Evolutionary conservation across 805 yeast genomes (phyloP).

Genomic region (Ogataea nitratoaversa): DNA sequence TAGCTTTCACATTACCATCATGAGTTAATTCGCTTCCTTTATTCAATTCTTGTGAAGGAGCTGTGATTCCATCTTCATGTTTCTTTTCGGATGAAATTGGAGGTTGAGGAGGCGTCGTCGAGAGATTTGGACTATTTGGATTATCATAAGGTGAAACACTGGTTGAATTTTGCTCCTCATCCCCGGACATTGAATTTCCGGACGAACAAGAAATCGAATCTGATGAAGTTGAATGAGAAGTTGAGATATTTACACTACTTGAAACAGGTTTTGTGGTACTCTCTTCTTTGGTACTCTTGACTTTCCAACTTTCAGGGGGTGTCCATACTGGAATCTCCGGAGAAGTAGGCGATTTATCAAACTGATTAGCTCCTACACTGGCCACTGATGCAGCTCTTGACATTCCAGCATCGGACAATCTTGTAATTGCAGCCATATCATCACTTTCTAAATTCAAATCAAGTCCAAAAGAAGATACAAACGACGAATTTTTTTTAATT

Average conservation of each 20-base stretch:
- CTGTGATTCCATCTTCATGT: too few species aligned
- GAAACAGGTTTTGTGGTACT: constrained; percentile 1
- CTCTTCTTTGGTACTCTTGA: constrained; percentile 30
- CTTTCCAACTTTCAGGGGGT: constrained; percentile 64
- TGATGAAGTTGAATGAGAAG: constrained; percentile 15
- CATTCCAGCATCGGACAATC: constrained; percentile 14
- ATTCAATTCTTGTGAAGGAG: too few species aligned
- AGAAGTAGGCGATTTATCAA: too few species aligned
- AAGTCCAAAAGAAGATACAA: constrained; percentile 14
- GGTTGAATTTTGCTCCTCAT: background rate
- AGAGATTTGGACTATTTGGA: constrained; percentile 8
- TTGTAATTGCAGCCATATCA: constrained; percentile 19
- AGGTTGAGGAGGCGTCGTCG: constrained; percentile 6
- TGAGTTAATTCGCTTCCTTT: too few species aligned
- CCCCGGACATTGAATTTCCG: constrained; percentile 8
- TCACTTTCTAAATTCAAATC: constrained; percentile 23
- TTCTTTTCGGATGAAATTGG: too few species aligned
- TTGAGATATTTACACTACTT: constrained; percentile 10
- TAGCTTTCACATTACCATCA: too few species aligned
- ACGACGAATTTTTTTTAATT: background rate
- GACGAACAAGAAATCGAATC: constrained; percentile 8
- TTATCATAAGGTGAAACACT: constrained; percentile 6
- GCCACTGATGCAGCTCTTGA: constrained; percentile 22
- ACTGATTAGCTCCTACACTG: too few species aligned
- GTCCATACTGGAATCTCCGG: constrained; percentile 35